Evolutionary conservation across 345 rosid genomes (phyloP).

Genomic region (Heritiera littoralis): DNA sequence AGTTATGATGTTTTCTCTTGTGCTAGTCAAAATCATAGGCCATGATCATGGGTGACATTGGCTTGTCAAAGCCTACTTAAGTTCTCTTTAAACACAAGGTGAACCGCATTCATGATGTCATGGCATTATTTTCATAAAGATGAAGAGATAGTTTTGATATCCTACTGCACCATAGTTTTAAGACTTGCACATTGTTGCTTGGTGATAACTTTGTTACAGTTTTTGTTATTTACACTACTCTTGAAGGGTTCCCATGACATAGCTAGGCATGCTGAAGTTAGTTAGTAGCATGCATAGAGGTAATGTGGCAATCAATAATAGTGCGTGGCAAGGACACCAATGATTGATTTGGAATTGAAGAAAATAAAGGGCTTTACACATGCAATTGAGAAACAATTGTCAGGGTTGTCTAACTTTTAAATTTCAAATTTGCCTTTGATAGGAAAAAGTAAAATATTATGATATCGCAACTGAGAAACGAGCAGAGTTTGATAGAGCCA

Average conservation of each 20-base stretch:
- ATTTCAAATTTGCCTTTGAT: slow-evolving; percentile 18
- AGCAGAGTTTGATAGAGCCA: slow-evolving; percentile 78
- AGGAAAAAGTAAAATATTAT: slow-evolving; percentile 95
- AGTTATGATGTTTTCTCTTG: neutral
- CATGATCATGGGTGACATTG: neutral
- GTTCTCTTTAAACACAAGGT: neutral
- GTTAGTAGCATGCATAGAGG: neutral
- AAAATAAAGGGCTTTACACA: neutral
- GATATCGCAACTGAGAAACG: slow-evolving; percentile 88
- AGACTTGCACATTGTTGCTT: neutral
- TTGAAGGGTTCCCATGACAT: neutral
- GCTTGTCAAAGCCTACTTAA: neutral
- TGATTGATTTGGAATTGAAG: neutral
- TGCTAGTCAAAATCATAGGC: neutral
- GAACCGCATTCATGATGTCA: neutral
- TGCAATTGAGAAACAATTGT: neutral
- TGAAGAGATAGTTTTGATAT: neutral
- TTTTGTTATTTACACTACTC: neutral
- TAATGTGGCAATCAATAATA: neutral
- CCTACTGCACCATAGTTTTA: neutral
- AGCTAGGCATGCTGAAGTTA: neutral
- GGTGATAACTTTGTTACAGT: neutral
- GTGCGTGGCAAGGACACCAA: neutral
- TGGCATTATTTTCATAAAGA: neutral
- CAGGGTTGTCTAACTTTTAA: slow-evolving; percentile 15